phyloP scores from a whole-genome alignment of 192 early-diverging fungal species.

The Coemansia sp. region DNA sequence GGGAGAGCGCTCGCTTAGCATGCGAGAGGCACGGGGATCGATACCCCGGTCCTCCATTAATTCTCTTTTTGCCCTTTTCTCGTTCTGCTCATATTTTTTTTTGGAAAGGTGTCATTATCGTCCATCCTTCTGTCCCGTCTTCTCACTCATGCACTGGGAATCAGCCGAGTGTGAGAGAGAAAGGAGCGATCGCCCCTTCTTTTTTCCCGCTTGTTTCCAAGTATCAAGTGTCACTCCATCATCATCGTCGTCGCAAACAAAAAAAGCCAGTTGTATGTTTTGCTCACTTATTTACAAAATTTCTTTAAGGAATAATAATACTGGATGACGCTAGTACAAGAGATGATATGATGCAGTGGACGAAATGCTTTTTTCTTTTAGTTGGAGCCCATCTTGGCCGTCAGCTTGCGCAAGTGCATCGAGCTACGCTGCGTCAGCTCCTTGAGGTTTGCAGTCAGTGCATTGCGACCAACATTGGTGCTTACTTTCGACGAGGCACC shows the following conservation, averaged over 20 bases:
- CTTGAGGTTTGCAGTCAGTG: constrained; percentile 13
- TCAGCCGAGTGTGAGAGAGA: too few relatives aligned
- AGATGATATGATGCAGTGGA: not conserved
- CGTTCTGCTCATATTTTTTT: too few relatives aligned
- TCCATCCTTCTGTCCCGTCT: too few relatives aligned
- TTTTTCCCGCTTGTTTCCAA: too few relatives aligned
- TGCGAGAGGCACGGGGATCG: not conserved
- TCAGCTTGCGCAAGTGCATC: constrained; percentile 25
- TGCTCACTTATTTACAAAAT: constrained; percentile 1
- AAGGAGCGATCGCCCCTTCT: too few relatives aligned
- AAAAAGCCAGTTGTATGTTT: not conserved
- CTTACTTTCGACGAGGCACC: constrained; percentile 12
- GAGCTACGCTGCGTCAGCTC: constrained; percentile 25
- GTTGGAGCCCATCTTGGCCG: constrained; percentile 7
- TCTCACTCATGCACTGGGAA: too few relatives aligned
- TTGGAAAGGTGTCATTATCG: too few relatives aligned
- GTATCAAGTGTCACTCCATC: too few relatives aligned
- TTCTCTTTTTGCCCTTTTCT: not conserved
- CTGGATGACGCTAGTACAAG: not conserved
- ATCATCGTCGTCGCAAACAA: too few relatives aligned
- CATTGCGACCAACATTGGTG: not conserved
- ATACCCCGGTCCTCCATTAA: not conserved
- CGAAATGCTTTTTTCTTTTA: not conserved
- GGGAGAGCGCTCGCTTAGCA: not conserved
- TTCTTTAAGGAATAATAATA: not conserved